Base-by-base conservation (phyloP, 208 protist genomes). In the Crithidia sp. region DNA sequence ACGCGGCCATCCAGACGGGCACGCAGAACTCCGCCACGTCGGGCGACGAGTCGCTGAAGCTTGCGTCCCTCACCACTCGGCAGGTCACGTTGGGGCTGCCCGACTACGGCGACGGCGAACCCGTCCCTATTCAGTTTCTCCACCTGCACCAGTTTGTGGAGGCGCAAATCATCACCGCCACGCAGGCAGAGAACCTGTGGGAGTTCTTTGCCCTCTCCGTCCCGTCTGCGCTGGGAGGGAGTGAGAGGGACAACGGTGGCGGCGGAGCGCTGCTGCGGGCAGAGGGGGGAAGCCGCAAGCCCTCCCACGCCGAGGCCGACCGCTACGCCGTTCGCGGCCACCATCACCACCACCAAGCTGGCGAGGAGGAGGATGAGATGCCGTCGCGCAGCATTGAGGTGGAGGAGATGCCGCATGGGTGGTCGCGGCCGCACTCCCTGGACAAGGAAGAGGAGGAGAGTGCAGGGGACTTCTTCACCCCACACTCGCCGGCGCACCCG, bases 91-190 rank as follows among this genome's bases (percentile, higher is more conserved):
- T 93, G 53, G 87, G 84, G 19, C 67, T 93, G 17, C 68, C 80
- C 2, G 67, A 86, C 52, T 67, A 85, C 45, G 62, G 82, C 17
- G 58, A 86, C 28, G 63, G 52, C 37, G 87, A 71, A 7, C 85
- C 89, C 17, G 85, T 95, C 2, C 81, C 86, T 17, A 93, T 96
- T 50, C 76, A 86, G 57, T 86, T 89, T 58, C 77, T 84, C 13
- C 89, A 96, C 67, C 78, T 96, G 14, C 64, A 83, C 14, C 85
- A 94, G 62, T 96, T 96, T 72, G 85, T 86, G 0, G 77, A 91
- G 62, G 89, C 88, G 19, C 82, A 93, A 55, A 91, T 96, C 45
- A 94, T 96, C 57, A 95, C 92, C 4, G 62, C 81, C 17, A 55
- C 55, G 36, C 89, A 96, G 67, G 87, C 92, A 16, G 82, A 92